Conservation (phyloP, 441 rosid genomes). For the Mallotus repandus region DNA sequence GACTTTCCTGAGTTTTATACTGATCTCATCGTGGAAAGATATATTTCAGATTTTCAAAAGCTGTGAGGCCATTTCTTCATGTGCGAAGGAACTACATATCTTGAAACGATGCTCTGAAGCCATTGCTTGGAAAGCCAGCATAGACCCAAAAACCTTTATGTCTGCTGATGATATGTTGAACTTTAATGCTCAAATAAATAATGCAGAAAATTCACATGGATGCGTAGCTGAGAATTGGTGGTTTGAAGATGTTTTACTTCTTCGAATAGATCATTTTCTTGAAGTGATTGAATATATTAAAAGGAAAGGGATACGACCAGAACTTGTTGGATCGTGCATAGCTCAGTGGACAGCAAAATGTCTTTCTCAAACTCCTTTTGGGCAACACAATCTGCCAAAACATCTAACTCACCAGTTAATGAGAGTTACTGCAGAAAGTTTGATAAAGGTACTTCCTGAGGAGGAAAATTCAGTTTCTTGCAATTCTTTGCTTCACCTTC, state of each 20-base stretch:
- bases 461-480: slow-evolving; percentile 48
- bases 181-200: slow-evolving; percentile 12
- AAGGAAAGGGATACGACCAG: slow-evolving; percentile 35
- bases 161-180: slow-evolving; percentile 9
- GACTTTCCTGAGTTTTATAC: slow-evolving; percentile 36
- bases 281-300: slow-evolving; percentile 46
- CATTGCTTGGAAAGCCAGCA: slow-evolving; percentile 50
- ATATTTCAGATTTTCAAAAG: slow-evolving; percentile 43
- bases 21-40: slow-evolving; percentile 54
- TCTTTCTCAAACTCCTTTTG: slow-evolving; percentile 37
- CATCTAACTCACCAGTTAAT: slow-evolving; percentile 31
- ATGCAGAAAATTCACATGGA: slow-evolving; percentile 14
- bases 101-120: slow-evolving; percentile 50
- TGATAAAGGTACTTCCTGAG: slow-evolving; percentile 45
- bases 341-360: slow-evolving; percentile 50
- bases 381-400: slow-evolving; percentile 29
- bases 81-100: slow-evolving; percentile 44
- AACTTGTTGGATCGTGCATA: slow-evolving; percentile 50
- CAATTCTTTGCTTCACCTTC: slow-evolving; percentile 57
- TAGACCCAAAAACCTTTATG: slow-evolving; percentile 27
- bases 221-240: slow-evolving; percentile 45
- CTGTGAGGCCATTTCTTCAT: slow-evolving; percentile 42
- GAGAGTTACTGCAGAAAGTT: slow-evolving; percentile 39
- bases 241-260: slow-evolving; percentile 52
- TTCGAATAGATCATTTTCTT: slow-evolving; percentile 58